A percentile compares a stretch with the other conserved stretches of the same genome.
Conservation (phyloP, 768 basidiomycete genomes). For the Leccinum broughii region DNA sequence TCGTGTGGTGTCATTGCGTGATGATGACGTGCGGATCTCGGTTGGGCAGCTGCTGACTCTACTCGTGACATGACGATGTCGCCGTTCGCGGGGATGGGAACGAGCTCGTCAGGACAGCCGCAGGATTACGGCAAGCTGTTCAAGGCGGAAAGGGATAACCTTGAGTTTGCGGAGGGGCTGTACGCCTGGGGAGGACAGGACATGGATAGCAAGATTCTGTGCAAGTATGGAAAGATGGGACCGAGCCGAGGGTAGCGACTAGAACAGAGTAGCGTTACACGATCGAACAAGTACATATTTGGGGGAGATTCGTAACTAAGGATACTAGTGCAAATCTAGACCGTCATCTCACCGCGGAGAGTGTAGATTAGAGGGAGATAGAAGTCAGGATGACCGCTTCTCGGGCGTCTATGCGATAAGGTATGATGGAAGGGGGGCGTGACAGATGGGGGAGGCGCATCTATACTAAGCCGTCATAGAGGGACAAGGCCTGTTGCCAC, state of each 20-base stretch:
- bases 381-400: conserved; percentile 21
- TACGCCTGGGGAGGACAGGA: conserved; percentile 84
- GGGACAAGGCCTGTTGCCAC: conserved; percentile 71
- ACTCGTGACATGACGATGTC: conserved; percentile 71
- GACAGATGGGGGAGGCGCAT: conserved; percentile 4
- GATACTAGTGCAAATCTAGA: conserved; percentile 9
- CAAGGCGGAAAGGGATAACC: conserved; percentile 88
- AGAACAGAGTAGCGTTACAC: conserved; percentile 29
- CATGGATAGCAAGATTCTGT: conserved; percentile 75
- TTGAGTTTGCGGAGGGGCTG: conserved; percentile 85
- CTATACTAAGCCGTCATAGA: conserved; percentile 94
- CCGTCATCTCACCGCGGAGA: conserved; percentile 11
- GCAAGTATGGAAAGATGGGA: conserved; percentile 68
- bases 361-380: conserved; percentile 32
- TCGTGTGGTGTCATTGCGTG: conserved; percentile 10
- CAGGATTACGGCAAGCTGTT: conserved; percentile 91
- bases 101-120: conserved; percentile 51
- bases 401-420: conserved; percentile 25
- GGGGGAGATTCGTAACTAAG: conserved; percentile 18
- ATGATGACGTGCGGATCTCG: conserved; percentile 15
- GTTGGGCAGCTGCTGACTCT: conserved; percentile 67
- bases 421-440: conserved; percentile 12
- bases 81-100: conserved; percentile 60
- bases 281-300: conserved; percentile 26
- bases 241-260: conserved; percentile 27